Evolutionary conservation across 1,284 basidiomycete genomes (phyloP).

Genomic region (Apiotrichum gamsii): DNA sequence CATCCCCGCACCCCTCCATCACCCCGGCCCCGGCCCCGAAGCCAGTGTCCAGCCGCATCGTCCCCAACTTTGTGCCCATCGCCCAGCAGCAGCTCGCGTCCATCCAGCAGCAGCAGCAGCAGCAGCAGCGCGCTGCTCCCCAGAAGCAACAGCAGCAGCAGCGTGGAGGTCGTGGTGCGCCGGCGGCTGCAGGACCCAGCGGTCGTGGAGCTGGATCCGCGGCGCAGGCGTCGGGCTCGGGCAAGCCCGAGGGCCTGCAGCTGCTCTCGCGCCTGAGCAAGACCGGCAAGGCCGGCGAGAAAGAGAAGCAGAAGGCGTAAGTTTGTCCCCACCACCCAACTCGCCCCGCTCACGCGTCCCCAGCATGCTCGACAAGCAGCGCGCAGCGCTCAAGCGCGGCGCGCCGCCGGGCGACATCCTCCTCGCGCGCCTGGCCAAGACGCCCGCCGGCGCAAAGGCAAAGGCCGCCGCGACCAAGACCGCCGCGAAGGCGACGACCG

Average conservation of each 20-base stretch:
- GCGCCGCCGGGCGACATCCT: conserved; percentile 26
- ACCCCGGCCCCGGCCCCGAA: conserved; percentile 3
- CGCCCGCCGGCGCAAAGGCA: too few species aligned
- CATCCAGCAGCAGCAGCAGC: conserved; percentile 3
- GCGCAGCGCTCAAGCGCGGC: conserved; percentile 27
- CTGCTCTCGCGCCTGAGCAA: conserved; percentile 30
- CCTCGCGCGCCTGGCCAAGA: conserved; percentile 27
- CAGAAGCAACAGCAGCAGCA: conserved; percentile 34
- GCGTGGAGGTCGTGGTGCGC: conserved; percentile 3
- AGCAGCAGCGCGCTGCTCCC: too few species aligned
- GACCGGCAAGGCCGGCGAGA: conserved; percentile 21
- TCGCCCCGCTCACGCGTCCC: conserved; percentile 1
- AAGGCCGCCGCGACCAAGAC: conserved; percentile 1
- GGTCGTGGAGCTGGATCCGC: too few species aligned
- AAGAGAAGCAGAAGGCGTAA: conserved; percentile 33
- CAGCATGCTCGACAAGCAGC: conserved; percentile 37
- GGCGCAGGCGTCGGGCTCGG: conserved; percentile 31
- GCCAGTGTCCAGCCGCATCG: conserved; percentile 1
- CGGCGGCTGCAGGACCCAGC: background rate
- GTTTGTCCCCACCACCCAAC: background rate
- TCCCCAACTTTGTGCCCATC: conserved; percentile 3
- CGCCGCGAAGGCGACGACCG: conserved; percentile 3
- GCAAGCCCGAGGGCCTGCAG: conserved; percentile 31
- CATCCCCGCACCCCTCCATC: conserved; percentile 20
- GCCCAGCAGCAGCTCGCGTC: conserved; percentile 5